Evolutionary conservation across 495 filamentous ascomycete genomes (phyloP).

Genomic region (Xylaria sp.): DNA sequence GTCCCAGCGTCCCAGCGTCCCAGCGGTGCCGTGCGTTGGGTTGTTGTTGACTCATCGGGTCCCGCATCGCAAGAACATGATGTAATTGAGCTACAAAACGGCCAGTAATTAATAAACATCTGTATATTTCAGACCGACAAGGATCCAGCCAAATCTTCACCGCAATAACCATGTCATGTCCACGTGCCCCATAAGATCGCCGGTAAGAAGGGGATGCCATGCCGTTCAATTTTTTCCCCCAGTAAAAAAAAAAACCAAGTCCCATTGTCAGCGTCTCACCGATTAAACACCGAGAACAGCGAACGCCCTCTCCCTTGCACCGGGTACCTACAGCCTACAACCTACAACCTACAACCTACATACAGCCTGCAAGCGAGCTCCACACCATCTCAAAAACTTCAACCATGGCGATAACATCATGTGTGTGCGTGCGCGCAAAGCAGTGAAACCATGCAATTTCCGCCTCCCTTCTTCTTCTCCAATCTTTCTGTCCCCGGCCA

Average conservation of each 20-base stretch:
- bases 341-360: background rate
- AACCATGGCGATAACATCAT: background rate
- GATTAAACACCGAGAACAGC: background rate
- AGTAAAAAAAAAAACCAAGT: background rate
- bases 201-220: background rate
- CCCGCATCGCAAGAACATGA: background rate
- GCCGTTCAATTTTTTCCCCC: background rate
- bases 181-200: slow-evolving; percentile 15
- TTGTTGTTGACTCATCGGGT: background rate
- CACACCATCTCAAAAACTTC: background rate
- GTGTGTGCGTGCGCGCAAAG: slow-evolving; percentile 2
- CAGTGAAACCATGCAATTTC: slow-evolving; percentile 12
- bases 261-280: slow-evolving; percentile 6
- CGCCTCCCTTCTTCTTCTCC: slow-evolving; percentile 4
- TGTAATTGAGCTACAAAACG: background rate
- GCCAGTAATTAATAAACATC: background rate
- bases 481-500: background rate
- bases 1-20: no score
- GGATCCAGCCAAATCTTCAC: background rate
- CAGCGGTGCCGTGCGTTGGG: background rate
- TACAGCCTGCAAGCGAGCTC: background rate
- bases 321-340: slow-evolving; percentile 11
- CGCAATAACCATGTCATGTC: slow-evolving; percentile 14
- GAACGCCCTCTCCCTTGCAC: slow-evolving; percentile 7
- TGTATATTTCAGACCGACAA: background rate